Evolutionary conservation across 352 stramenopile genomes (phyloP), one percentile per base, ranked within the genome.

Genomic region (Phytophthora colocasiae): DNA sequence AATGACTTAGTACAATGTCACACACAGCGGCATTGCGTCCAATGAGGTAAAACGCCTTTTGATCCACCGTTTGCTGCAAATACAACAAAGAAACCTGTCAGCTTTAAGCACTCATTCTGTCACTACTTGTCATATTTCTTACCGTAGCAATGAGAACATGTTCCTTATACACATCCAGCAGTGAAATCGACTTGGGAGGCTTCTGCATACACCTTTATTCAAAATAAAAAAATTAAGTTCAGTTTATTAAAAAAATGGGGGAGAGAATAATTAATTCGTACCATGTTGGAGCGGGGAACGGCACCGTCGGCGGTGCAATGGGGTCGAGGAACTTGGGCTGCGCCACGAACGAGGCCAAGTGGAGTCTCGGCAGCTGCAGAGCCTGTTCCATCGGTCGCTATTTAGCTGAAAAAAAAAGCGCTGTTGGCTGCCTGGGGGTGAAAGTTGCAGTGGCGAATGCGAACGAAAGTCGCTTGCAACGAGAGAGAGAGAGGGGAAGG

Each of bases 131-230:
- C 22, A 2, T 31, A 3, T 15, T 38, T 24, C 80, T 34, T 63
- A 95, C 85, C 59, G 85, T 93, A 2, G 77, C 83, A 60, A 95
- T 77, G 14, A 92, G 71, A 19, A 93, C 85, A 57, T 95, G 81
- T 51, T 86, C 80, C 62, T 95, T 95, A 74, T 89, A 92, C 39
- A 92, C 87, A 29, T 95, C 87, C 14, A 95, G 58, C 22, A 95
- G 56, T 1, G 85, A 79, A 41, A 95, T 81, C 0, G 83, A 40
- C 3, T 73, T 75, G 19, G 85, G 87, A 24, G 86, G 81, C 22
- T 87, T 61, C 41, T 83, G 73, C 47, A 85, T 12, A 50, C 71
- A 83, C 76, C 76, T 84, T n/a, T 17, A 45, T 9, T 15, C 31
- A 34, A 60, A 27, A 40, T 36, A 45, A 39, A 39, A n/a, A 22